Percentiles rank a stretch among this genome's conserved stretches.
These are phyloP conservation scores for Primulina eburnea DNA, from an alignment of 257 asterid genomes.

Conservation along the genomic window DNA sequence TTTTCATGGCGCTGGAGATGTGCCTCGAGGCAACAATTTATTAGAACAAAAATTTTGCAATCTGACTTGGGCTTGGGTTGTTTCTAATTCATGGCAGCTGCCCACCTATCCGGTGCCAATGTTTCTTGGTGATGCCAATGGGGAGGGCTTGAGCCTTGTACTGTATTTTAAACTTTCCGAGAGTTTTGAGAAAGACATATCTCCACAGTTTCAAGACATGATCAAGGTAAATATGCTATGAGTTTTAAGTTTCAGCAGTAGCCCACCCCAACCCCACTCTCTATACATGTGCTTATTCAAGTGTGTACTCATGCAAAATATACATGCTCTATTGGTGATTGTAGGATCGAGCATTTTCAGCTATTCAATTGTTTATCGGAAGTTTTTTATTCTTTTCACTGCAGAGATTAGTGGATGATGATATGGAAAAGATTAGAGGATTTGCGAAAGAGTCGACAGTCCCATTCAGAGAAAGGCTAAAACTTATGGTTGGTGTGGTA, in stretches of 20 bases:
- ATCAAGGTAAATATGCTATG: constrained; percentile 44
- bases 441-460: constrained; percentile 62
- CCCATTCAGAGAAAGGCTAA: constrained; percentile 68
- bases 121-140: constrained; percentile 73
- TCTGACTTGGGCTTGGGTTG: constrained; percentile 6
- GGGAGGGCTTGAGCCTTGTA: constrained; percentile 78
- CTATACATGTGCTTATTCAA: neutral
- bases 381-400: constrained; percentile 6
- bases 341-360: neutral
- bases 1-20: neutral
- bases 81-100: constrained; percentile 40
- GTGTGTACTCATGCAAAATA: neutral
- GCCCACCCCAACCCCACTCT: neutral
- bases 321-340: neutral
- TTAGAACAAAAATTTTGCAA: constrained; percentile 2
- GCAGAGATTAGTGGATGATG: constrained; percentile 66
- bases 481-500: constrained; percentile 66
- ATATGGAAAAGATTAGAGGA: constrained; percentile 64
- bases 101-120: constrained; percentile 69
- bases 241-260: constrained; percentile 6
- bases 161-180: constrained; percentile 62
- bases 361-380: neutral
- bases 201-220: constrained; percentile 62
- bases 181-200: constrained; percentile 48
- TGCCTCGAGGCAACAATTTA: neutral